Conservation (phyloP, 257 asterid genomes). For the Plantago major region DNA sequence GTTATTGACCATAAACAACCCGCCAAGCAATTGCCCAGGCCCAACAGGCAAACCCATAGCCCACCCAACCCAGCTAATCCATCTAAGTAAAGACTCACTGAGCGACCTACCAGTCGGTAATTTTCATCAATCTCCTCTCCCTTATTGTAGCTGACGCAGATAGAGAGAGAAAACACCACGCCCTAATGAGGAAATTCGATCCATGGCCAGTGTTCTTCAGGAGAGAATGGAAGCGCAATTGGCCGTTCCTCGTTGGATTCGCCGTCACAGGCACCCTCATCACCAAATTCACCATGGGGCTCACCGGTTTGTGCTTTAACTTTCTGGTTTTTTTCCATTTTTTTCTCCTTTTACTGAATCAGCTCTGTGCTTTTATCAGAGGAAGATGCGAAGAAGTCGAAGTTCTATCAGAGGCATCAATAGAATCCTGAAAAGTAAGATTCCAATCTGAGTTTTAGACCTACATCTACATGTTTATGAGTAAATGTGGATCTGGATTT, state of each 20-base stretch:
- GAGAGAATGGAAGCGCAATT: constrained; percentile 29
- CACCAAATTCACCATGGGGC: constrained; percentile 41
- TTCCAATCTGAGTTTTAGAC: not conserved
- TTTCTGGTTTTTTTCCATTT: not conserved
- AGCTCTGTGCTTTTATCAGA: constrained; percentile 8
- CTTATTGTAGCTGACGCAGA: not conserved
- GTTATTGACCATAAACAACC: too few relatives aligned
- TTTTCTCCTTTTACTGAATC: too few relatives aligned
- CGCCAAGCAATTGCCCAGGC: too few relatives aligned
- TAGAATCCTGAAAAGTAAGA: constrained; percentile 3
- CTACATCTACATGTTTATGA: not conserved
- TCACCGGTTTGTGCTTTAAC: constrained; percentile 31
- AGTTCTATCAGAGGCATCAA: constrained; percentile 31
- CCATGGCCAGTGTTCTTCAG: constrained; percentile 50
- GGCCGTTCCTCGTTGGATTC: constrained; percentile 33
- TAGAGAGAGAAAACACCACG: constrained; percentile 11
- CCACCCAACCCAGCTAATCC: too few relatives aligned
- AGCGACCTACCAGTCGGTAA: too few relatives aligned
- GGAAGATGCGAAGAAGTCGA: constrained; percentile 32
- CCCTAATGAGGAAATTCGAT: constrained; percentile 47
- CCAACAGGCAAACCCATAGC: too few relatives aligned
- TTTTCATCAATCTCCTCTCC: not conserved
- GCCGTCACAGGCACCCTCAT: constrained; percentile 24
- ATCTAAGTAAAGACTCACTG: too few relatives aligned
- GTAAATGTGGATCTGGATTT: not conserved